phyloP scores from a whole-genome alignment of 257 asterid species.

The Verbascum thapsus region DNA sequence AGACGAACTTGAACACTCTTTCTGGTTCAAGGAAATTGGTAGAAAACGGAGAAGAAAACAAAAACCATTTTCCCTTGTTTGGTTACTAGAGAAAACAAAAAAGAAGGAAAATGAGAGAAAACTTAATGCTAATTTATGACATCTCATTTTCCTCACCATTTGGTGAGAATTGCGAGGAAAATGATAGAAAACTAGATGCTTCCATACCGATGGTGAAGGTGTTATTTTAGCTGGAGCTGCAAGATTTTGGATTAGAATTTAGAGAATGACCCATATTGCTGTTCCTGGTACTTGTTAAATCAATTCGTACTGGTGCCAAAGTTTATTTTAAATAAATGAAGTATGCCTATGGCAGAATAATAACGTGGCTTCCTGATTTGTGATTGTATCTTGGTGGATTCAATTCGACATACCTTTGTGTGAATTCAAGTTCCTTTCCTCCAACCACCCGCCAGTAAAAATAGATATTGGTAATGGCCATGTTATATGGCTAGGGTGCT shows the following conservation, averaged over 20 bases:
- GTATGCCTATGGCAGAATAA: not conserved
- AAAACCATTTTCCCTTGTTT: no score
- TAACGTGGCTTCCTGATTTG: not conserved
- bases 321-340: slow-evolving; percentile 6
- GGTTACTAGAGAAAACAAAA: no score
- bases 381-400: not conserved
- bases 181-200: no score
- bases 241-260: slow-evolving; percentile 1
- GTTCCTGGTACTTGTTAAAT: not conserved
- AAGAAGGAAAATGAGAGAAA: no score
- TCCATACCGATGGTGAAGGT: no score
- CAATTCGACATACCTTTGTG: not conserved
- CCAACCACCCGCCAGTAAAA: no score
- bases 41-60: no score
- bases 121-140: slow-evolving; percentile 10
- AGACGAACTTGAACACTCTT: slow-evolving; percentile 1
- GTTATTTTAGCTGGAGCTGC: slow-evolving; percentile 19
- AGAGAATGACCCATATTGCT: not conserved
- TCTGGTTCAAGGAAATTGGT: no score
- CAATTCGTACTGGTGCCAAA: slow-evolving; percentile 9
- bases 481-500: slow-evolving; percentile 13
- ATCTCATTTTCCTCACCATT: slow-evolving; percentile 18
- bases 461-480: not conserved
- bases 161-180: no score
- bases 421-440: not conserved